Evolutionary conservation across 805 yeast species (phyloP).

Genomic region (Metschnikowia lochheadii): DNA sequence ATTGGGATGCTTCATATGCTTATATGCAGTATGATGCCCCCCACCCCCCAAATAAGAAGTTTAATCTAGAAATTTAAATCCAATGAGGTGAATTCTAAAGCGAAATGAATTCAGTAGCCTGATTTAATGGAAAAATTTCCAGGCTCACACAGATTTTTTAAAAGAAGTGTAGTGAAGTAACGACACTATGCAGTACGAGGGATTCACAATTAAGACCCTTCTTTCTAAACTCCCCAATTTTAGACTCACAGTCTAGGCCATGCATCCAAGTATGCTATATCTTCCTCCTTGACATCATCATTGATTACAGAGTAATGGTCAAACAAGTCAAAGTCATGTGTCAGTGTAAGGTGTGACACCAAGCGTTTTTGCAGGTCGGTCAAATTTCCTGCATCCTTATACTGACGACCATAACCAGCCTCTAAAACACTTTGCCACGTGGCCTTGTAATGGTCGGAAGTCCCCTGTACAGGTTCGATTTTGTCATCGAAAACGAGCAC

Average conservation of each 20-base stretch:
- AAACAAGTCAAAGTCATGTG: constrained; percentile 35
- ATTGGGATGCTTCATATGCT: too few relatives aligned
- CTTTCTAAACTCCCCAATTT: too few relatives aligned
- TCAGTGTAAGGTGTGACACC: constrained; percentile 10
- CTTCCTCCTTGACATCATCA: constrained; percentile 33
- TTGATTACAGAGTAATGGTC: constrained; percentile 39
- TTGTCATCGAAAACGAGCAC: constrained; percentile 85
- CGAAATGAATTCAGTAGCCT: too few relatives aligned
- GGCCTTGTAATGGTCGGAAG: constrained; percentile 66
- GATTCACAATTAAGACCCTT: too few relatives aligned
- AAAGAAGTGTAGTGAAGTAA: too few relatives aligned
- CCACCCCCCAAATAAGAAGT: too few relatives aligned
- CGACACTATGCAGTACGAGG: too few relatives aligned
- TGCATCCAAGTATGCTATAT: constrained; percentile 46
- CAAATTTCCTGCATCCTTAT: constrained; percentile 19
- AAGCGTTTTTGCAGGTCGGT: constrained; percentile 11
- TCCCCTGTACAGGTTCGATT: constrained; percentile 55
- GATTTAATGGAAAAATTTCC: too few relatives aligned
- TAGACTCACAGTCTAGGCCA: constrained; percentile 26
- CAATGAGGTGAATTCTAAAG: too few relatives aligned
- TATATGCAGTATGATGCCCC: too few relatives aligned
- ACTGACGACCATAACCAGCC: constrained; percentile 50
- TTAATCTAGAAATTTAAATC: too few relatives aligned
- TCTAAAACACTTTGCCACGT: constrained; percentile 80
- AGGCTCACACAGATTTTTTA: too few relatives aligned